These are phyloP conservation scores for Capronia epimyces DNA, from an alignment of 2,329 filamentous ascomycete genomes.

Conservation along the genomic window DNA sequence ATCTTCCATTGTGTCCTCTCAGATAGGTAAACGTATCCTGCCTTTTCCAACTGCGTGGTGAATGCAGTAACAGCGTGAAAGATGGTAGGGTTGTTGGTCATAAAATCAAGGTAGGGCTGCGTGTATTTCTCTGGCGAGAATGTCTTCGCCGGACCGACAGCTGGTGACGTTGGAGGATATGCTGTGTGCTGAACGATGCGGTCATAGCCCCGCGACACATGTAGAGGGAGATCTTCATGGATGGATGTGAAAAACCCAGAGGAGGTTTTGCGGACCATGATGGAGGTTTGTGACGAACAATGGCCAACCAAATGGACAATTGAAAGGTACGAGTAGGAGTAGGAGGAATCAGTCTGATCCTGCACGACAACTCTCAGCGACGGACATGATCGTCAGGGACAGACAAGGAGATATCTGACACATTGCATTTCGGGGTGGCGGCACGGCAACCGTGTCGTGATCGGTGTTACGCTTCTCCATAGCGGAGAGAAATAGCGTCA, in stretches of 20 bases:
- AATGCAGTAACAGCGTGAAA: conserved; percentile 86
- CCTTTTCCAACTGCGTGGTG: conserved; percentile 61
- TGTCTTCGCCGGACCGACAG: conserved; percentile 15
- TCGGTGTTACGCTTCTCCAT: background rate
- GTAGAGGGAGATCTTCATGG: conserved; percentile 26
- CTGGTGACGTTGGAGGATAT: conserved; percentile 12
- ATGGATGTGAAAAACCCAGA: conserved; percentile 28
- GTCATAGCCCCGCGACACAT: conserved; percentile 27
- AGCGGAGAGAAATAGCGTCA: background rate
- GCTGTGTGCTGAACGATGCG: conserved; percentile 19
- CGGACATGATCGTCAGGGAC: background rate
- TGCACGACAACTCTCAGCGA: no score
- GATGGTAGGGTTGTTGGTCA: conserved; percentile 84
- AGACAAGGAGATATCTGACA: no score
- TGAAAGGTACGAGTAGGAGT: no score
- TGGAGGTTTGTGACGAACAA: background rate
- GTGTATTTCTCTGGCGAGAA: conserved; percentile 59
- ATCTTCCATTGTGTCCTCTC: conserved; percentile 79
- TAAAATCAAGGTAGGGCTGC: conserved; percentile 78
- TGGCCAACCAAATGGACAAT: background rate
- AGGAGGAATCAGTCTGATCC: no score
- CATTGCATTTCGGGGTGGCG: background rate
- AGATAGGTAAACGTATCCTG: conserved; percentile 70
- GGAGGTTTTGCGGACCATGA: conserved; percentile 30
- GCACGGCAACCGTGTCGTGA: background rate